Base-by-base conservation (phyloP, 805 yeast species). In the Pichia paraexigua region DNA sequence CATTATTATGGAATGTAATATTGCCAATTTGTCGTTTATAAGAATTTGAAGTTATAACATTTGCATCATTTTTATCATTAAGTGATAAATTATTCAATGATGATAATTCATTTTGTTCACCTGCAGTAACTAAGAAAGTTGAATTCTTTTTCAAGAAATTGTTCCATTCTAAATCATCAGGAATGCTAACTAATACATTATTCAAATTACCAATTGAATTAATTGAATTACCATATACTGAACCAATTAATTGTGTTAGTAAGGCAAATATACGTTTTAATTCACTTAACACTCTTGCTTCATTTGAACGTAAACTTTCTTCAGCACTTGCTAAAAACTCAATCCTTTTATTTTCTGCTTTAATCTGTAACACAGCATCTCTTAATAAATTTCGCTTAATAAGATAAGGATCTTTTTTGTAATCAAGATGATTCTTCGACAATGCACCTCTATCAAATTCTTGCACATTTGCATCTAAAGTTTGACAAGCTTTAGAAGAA, bases 381-480 rank as follows among this genome's bases (percentile, higher is more conserved):
- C 62, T 58, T 27, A 68, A 51, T 3, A 73, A 64, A 4, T 53
- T 43, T 48, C 80, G 71, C 57, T 71, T 71, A 43, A 70, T 54
- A 27, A 76, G 57, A 55, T 71, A 78, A 7, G 83, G 83, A 56
- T 78, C 83, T 40, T 63, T 63, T 45, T 64, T 61, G 48, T 68
- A 65, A 32, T 74, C 77, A 9, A 67, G 53, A 49, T 64, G 67
- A 13, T 43, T 28, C 4, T 32, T 42, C 3, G 51, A 24, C 0
- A 54, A 27, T 10, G 39, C 9, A 9, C 61, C 65, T 27, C 46
- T 45, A 25, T 47, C 49, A 42, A 57, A 65, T 10, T 48, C 49
- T 21, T 48, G 24, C 21, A 65, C 56, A 0, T 70, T 52, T 12
- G 49, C 53, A 15, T 56, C 59, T 17, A 67, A 57, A 20, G 56